Evolutionary conservation across 169 alveolate genomes (phyloP).

Genomic region (Plasmodium cynomolgi): DNA sequence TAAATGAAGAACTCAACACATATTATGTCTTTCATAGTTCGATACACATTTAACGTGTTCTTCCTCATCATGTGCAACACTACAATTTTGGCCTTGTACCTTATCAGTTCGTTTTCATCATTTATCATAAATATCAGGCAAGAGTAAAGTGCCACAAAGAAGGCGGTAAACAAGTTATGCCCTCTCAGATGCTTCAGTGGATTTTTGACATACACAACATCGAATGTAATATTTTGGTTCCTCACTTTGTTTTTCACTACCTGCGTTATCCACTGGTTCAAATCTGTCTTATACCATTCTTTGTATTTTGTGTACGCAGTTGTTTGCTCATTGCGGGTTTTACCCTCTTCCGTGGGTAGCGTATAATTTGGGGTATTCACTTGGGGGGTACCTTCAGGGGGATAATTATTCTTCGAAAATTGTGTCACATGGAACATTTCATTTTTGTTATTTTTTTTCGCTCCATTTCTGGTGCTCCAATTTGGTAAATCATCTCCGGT

Average conservation of each 20-base stretch:
- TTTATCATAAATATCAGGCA: constrained; percentile 66
- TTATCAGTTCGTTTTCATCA: constrained; percentile 63
- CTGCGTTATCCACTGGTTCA: constrained; percentile 9
- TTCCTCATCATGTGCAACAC: constrained; percentile 48
- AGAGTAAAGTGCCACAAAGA: constrained; percentile 61
- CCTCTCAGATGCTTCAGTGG: constrained; percentile 60
- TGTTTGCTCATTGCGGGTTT: not conserved
- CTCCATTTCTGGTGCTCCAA: not conserved
- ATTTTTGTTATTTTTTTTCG: not conserved
- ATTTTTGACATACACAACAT: constrained; percentile 59
- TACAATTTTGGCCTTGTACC: constrained; percentile 48
- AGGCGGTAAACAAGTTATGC: constrained; percentile 62
- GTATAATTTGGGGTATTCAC: not conserved
- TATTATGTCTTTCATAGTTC: constrained; percentile 15
- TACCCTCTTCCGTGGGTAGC: not conserved
- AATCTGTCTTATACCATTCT: constrained; percentile 38
- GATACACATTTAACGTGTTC: constrained; percentile 24
- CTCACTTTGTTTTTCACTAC: constrained; percentile 23
- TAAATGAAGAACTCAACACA: constrained; percentile 61
- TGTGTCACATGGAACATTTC: not conserved
- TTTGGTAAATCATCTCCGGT: not conserved
- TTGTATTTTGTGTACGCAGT: not conserved
- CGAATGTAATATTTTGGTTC: constrained; percentile 45
- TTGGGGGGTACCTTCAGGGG: not conserved
- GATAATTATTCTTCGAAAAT: not conserved